Evolutionary conservation across 2,329 filamentous ascomycete species (phyloP), one percentile per base, ranked within the genome.

Genomic region (Periconia digitata): DNA sequence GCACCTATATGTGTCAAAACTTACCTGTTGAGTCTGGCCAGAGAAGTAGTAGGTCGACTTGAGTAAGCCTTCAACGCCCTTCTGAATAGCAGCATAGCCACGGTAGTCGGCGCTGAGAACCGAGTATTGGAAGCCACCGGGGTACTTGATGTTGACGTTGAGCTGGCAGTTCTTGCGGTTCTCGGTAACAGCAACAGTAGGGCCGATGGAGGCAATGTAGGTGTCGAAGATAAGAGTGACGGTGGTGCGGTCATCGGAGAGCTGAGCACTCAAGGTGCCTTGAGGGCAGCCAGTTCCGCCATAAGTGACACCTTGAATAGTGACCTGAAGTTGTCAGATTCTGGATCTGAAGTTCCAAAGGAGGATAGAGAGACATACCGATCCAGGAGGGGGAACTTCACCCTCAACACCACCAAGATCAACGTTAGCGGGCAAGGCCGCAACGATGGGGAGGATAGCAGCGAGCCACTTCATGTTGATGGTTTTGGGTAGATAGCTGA

Each of bases 41-140:
- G 77, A 78, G 68, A 80, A 81, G 67, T 80, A 81, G 68, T 81
- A 81, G 27, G 74, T 79, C 13, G 78, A 77, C 67, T 78, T 78
- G 56, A 78, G 72, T 17, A 71, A 73, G 41, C 77, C 79, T 5
- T 64, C 74, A 42, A 79, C 71, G 23, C 75, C 76, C 53, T 67
- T 63, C 29, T 77, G 71, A 42, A 81, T 70, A 50, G 66, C 56
- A 43, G 75, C 74, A 55, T 79, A 80, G 44, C 79, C 79, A 58
- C 78, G 76, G 70, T 79, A 80, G 53, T 78, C 74, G 55, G 77
- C 77, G 47, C 73, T 75, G 58, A 80, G 72, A 56, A 81, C 63
- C 42, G 75, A 78, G 71, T 77, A 80, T 66, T 79, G 76, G 72
- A 77, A 80, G 43, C 78, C 78, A 45, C 70, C 69, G 13, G 78